Conservation (phyloP, 2,329 filamentous ascomycete species). For the Ascomycota sp. region DNA sequence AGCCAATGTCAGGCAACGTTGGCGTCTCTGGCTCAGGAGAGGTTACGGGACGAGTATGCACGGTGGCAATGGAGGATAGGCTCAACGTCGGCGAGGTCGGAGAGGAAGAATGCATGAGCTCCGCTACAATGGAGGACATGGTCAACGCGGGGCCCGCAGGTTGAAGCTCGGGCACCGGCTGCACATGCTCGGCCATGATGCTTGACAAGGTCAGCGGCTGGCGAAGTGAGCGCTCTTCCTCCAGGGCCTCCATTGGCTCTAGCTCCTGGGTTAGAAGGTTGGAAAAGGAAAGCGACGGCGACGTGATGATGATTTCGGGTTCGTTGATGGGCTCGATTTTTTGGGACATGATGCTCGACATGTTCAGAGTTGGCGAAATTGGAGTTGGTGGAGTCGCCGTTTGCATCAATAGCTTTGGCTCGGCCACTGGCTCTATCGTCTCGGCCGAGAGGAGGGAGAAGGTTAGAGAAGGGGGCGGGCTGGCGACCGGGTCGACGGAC, state of each 20-base stretch:
- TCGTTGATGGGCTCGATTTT: conserved; percentile 7
- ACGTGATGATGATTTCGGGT: conserved; percentile 4
- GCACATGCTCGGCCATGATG: conserved; percentile 15
- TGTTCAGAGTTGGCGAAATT: background rate
- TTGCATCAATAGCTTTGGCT: conserved; percentile 3
- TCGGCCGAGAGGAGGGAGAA: conserved; percentile 12
- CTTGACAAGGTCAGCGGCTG: conserved; percentile 12
- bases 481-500: conserved; percentile 1
- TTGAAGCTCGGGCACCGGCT: conserved; percentile 11
- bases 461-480: conserved; percentile 6
- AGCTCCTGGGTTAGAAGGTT: conserved; percentile 11
- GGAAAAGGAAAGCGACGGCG: conserved; percentile 9
- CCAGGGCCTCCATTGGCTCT: conserved; percentile 13
- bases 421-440: conserved; percentile 9
- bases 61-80: conserved; percentile 15
- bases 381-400: background rate
- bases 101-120: conserved; percentile 9
- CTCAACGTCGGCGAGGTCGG: conserved; percentile 10
- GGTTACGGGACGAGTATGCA: conserved; percentile 18
- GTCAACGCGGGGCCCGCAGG: conserved; percentile 7
- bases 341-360: conserved; percentile 6
- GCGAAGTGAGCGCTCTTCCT: conserved; percentile 2
- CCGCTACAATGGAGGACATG: conserved; percentile 11
- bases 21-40: conserved; percentile 7
- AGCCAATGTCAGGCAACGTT: conserved; percentile 13